These are phyloP conservation scores for Tulasnella sp. DNA, from an alignment of 768 basidiomycete genomes.

Conservation along the genomic window DNA sequence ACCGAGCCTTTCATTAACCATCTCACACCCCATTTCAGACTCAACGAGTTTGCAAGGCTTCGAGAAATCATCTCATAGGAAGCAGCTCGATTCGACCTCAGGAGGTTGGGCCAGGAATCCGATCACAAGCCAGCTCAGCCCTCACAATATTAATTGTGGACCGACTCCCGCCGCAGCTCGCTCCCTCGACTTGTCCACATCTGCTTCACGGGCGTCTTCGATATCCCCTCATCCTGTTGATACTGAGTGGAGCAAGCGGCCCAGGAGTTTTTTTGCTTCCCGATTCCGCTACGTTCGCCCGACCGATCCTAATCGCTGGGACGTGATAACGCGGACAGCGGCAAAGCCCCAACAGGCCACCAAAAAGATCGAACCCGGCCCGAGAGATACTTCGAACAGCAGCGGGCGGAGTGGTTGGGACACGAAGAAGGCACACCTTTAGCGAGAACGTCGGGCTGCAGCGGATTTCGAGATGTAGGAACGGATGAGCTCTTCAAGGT, in stretches of 20 bases:
- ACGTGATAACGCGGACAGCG: too few relatives aligned
- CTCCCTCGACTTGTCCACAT: slow-evolving; percentile 27
- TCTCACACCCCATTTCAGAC: neutral
- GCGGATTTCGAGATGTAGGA: neutral
- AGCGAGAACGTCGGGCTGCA: neutral
- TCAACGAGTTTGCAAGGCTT: neutral
- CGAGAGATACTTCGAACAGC: too few relatives aligned
- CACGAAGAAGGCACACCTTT: neutral
- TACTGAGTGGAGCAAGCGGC: slow-evolving; percentile 38
- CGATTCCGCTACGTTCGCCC: neutral
- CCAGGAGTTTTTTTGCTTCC: slow-evolving; percentile 48
- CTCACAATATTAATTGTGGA: slow-evolving; percentile 21
- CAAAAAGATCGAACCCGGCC: neutral
- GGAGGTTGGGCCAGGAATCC: slow-evolving; percentile 55
- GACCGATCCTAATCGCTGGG: neutral
- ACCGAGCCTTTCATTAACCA: neutral
- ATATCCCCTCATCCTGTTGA: neutral
- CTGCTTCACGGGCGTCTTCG: neutral
- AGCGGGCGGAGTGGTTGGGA: neutral
- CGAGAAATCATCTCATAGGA: neutral
- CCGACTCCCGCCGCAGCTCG: neutral
- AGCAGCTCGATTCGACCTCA: neutral
- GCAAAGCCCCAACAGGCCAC: neutral
- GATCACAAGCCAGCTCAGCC: slow-evolving; percentile 25
- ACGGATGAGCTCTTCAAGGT: slow-evolving; percentile 43